Evolutionary conservation across 164 flowering plant species (phyloP), one percentile per base, ranked within the genome.

Genomic region (Liriodendron chinense): DNA sequence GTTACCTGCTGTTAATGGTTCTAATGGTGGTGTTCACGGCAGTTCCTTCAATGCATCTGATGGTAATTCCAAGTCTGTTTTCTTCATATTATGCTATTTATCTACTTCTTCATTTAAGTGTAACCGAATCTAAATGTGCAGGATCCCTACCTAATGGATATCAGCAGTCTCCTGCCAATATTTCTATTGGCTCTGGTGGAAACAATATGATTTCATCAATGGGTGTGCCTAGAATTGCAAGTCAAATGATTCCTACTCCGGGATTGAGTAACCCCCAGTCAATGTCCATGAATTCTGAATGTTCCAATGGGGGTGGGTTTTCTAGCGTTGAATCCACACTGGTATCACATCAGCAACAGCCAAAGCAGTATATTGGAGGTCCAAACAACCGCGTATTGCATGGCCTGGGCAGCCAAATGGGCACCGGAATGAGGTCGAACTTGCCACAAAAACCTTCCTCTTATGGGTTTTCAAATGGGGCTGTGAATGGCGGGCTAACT

Each of bases 201-300:
- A 89, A 86, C 77, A 87, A 80, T 71, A 72, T 83, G 80, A 74
- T 87, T 72, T 72, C 94, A 73, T 83, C 95, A 49, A 78, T 83
- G 79, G 84, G 85, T 78, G 86, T 49, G 43, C 94, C 84, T 77
- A 87, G 89, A 75, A 75, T 78, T 72, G 77, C 84, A 49, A 89
- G 89, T 81, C 99, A 94, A 84, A 94, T 96, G 99, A 96, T 96
- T 73, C 98, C 98, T 67, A 94, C 99, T 34, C 98, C 98, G 65
- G 98, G 98, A 75, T 85, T 92, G 77, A 90, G 75, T 80, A 86
- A 75, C 73, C 81, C 83, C 73, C 91, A 87, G 68, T 74, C 90
- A 28, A 65, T 77, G 62, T 80, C 84, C 63, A 75, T 82, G 84
- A 94, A 84, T 80, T 7, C 86, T 59, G 97, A 92, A 49, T 69